phyloP scores from a whole-genome alignment of 2,329 filamentous ascomycete genomes.

The Pseudogymnoascus sp. region DNA sequence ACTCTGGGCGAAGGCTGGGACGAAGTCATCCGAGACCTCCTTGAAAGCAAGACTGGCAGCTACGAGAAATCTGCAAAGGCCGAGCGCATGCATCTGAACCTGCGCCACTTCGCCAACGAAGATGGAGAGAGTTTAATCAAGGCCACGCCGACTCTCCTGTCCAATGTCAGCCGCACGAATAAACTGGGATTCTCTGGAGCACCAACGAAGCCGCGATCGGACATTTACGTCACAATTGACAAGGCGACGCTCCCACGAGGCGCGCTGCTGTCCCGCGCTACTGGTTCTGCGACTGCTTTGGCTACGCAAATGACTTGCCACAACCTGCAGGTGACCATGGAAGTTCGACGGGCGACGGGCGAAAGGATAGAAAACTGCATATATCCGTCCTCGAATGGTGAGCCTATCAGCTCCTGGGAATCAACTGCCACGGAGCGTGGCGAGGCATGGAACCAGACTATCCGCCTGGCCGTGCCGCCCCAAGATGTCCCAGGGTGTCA shows the following conservation, averaged over 20 bases:
- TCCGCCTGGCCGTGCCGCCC: constrained; percentile 70
- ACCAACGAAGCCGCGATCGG: constrained; percentile 77
- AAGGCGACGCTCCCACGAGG: constrained; percentile 73
- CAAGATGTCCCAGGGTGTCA: constrained; percentile 76
- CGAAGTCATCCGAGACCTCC: constrained; percentile 61
- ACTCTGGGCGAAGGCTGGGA: constrained; percentile 61
- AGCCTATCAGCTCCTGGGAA: constrained; percentile 75
- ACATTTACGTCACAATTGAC: constrained; percentile 86
- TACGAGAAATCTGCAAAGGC: constrained; percentile 66
- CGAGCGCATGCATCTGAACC: constrained; percentile 69
- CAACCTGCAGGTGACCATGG: constrained; percentile 81
- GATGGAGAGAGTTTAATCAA: constrained; percentile 77
- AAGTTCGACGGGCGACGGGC: constrained; percentile 71
- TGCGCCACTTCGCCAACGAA: constrained; percentile 67
- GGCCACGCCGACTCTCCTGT: constrained; percentile 77
- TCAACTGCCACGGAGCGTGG: constrained; percentile 73
- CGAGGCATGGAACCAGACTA: constrained; percentile 78
- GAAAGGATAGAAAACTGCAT: constrained; percentile 84
- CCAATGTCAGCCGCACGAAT: constrained; percentile 69
- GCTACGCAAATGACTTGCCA: constrained; percentile 52
- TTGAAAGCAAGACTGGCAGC: constrained; percentile 62
- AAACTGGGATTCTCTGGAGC: constrained; percentile 93
- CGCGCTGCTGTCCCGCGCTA: constrained; percentile 55
- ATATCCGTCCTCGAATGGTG: constrained; percentile 72
- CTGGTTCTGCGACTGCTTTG: constrained; percentile 67